Evolutionary conservation across 495 filamentous ascomycete species (phyloP).

Genomic region (Niebla homalea): DNA sequence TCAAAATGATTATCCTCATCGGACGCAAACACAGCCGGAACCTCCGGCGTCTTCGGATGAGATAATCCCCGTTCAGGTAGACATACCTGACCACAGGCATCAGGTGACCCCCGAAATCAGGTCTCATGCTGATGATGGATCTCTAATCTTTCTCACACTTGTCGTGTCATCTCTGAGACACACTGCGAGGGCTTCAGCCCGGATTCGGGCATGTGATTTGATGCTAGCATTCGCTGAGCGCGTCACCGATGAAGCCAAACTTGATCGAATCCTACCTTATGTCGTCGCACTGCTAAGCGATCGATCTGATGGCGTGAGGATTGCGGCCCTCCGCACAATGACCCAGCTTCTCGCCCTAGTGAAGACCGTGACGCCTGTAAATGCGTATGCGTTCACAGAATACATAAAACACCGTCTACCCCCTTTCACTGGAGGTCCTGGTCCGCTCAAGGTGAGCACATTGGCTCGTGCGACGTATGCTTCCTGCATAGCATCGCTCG

Average conservation of each 20-base stretch:
- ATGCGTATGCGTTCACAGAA: slow-evolving; percentile 88
- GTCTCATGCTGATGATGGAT: slow-evolving; percentile 63
- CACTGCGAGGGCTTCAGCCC: slow-evolving; percentile 73
- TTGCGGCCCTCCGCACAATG: slow-evolving; percentile 71
- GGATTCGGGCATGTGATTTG: slow-evolving; percentile 82
- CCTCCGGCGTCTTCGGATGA: slow-evolving; percentile 16
- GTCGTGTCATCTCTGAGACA: slow-evolving; percentile 80
- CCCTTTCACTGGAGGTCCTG: slow-evolving; percentile 45
- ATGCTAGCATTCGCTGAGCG: slow-evolving; percentile 85
- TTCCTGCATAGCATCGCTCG: slow-evolving; percentile 78
- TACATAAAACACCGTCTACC: slow-evolving; percentile 83
- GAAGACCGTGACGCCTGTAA: slow-evolving; percentile 77
- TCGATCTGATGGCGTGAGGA: slow-evolving; percentile 64
- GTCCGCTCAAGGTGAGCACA: slow-evolving; percentile 43
- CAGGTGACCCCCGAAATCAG: slow-evolving; percentile 21
- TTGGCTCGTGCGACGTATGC: slow-evolving; percentile 83
- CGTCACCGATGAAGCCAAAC: slow-evolving; percentile 88
- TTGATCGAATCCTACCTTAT: slow-evolving; percentile 89
- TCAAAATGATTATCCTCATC: slow-evolving; percentile 37
- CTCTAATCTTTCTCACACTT: slow-evolving; percentile 79
- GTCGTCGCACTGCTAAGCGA: slow-evolving; percentile 71
- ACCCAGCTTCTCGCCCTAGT: slow-evolving; percentile 84
- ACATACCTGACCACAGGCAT: slow-evolving; percentile 74
- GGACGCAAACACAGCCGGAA: slow-evolving; percentile 10
- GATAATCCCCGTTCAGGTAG: slow-evolving; percentile 64